Evolutionary conservation across 352 stramenopile genomes (phyloP), one percentile per base, ranked within the genome.

Genomic region (Pythium rhizo-oryzae): DNA sequence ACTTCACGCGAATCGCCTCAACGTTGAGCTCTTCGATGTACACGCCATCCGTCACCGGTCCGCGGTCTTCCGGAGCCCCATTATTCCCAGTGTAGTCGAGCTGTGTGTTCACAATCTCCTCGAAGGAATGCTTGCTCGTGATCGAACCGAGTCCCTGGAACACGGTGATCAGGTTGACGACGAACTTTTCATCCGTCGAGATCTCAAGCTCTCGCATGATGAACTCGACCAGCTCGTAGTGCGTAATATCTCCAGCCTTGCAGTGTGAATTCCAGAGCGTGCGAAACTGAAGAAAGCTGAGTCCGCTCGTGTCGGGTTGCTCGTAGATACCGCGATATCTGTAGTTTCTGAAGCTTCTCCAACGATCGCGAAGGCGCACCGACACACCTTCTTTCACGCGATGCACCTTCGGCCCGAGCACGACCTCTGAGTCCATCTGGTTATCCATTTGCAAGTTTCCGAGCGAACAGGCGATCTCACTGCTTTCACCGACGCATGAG

Each of bases 381-480:
- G 83, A 93, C 21, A 95, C 86, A n/a, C 89, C 89, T 68, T 94
- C 85, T 59, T 96, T 95, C 25, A 93, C 85, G 18, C 79, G 85
- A 52, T 94, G 83, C 13, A 94, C 84, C 21, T 94, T 93, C 1
- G 89, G 87, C 0, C 87, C 85, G 5, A 96, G 66, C 41, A 96
- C 83, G 39, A 96, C 89, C 54, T 94, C 87, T 19, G 76, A 71
- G 57, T 96, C 89, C 85, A 96, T 96, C 72, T 96, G 89, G 52
- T 96, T 95, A 70, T 96, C 89, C 85, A 96, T 94, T 57, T 96
- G 89, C 35, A 95, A 28, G 37, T 96, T 96, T 4, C 89, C 89
- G 18, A 96, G 69, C 18, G 85, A 92, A 59, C 93, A 90, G 0
- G 90, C 76, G 28, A 95, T 75, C 51, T 96, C 89, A 43, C 85